A percentile compares a stretch with the other conserved stretches of the same genome.
These are phyloP conservation scores for Lactifluus pinguis DNA, from an alignment of 768 basidiomycete species.

Conservation along the genomic window DNA sequence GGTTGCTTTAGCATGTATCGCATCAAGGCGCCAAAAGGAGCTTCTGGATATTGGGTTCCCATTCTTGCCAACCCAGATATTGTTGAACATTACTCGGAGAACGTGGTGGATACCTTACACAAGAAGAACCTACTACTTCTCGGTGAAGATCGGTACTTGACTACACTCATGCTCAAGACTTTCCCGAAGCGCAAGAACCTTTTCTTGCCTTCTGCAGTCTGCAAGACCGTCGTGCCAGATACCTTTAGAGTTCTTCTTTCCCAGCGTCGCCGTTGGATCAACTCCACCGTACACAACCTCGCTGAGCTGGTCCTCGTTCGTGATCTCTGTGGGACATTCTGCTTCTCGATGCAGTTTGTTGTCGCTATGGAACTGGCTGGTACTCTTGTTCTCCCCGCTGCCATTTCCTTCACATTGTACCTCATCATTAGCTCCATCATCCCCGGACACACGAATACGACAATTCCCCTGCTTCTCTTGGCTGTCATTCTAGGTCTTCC, in stretches of 20 bases:
- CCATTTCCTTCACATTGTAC: conserved; percentile 94
- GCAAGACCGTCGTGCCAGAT: conserved; percentile 97
- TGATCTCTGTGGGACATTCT: conserved; percentile 99
- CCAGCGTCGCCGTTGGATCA: conserved; percentile 98
- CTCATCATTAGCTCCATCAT: conserved; percentile 84
- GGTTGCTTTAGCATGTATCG: conserved; percentile 99
- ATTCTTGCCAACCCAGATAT: conserved; percentile 98
- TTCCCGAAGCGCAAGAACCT: conserved; percentile 99
- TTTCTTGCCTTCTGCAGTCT: conserved; percentile 97
- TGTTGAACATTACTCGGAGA: conserved; percentile 98
- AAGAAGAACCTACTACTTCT: conserved; percentile 97
- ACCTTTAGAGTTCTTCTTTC: conserved; percentile 90
- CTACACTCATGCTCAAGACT: conserved; percentile 95
- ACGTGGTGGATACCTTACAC: conserved; percentile 97
- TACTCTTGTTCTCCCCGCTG: conserved; percentile 92
- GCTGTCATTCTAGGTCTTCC: conserved; percentile 94
- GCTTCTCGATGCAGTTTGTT: conserved; percentile 99
- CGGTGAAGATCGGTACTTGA: conserved; percentile 98
- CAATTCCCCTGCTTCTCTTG: conserved; percentile 87
- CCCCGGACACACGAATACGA: conserved; percentile 65
- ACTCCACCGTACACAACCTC: conserved; percentile 96
- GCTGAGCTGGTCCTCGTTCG: conserved; percentile 91
- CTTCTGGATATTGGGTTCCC: conserved; percentile 95
- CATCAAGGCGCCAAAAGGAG: conserved; percentile 98
- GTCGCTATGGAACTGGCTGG: conserved; percentile 97